These are phyloP conservation scores for Trichoderma koningii DNA, from an alignment of 2,329 filamentous ascomycete genomes.

Conservation along the genomic window DNA sequence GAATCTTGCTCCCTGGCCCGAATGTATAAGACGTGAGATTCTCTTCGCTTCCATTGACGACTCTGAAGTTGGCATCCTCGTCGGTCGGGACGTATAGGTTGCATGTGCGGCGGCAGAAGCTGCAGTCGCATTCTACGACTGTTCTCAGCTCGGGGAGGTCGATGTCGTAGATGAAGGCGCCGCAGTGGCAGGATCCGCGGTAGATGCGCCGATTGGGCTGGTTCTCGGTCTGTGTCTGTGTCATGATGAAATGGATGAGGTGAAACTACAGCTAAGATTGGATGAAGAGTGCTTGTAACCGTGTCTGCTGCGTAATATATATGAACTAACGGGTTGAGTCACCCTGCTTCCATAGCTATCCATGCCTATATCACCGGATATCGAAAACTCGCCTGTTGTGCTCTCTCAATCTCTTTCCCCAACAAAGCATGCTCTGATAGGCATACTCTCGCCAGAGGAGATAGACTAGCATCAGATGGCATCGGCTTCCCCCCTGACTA, in stretches of 20 bases:
- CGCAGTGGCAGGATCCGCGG: conserved; percentile 62
- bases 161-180: conserved; percentile 54
- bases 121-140: conserved; percentile 65
- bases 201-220: conserved; percentile 43
- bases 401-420: background rate
- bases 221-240: background rate
- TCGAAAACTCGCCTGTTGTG: background rate
- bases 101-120: conserved; percentile 59
- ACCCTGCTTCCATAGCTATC: no score
- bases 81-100: conserved; percentile 42
- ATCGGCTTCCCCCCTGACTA: background rate
- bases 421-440: background rate
- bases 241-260: background rate
- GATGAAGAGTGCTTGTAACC: background rate
- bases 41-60: conserved; percentile 50
- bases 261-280: background rate
- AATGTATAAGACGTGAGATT: conserved; percentile 50
- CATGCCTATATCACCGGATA: background rate
- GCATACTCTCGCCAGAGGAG: background rate
- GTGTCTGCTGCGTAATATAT: background rate
- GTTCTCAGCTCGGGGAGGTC: conserved; percentile 59
- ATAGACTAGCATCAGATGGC: background rate
- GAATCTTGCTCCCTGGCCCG: conserved; percentile 40
- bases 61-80: conserved; percentile 38
- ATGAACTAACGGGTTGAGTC: background rate